Evolutionary conservation across 208 protist genomes (phyloP).

Genomic region (Angomonas ambiguus): DNA sequence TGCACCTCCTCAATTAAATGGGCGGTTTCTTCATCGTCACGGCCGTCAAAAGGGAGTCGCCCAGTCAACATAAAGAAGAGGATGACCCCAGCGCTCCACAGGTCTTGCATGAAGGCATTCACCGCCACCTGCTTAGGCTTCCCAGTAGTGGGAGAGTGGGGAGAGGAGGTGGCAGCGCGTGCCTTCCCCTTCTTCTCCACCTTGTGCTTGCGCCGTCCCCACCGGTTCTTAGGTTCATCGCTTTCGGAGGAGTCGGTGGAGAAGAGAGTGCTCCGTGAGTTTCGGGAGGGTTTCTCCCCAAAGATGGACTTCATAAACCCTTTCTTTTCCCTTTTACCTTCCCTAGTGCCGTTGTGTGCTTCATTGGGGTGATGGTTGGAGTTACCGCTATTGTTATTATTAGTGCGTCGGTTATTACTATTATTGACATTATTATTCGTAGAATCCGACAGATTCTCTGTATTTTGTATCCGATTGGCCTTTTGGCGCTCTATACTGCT

Average conservation of each 20-base stretch:
- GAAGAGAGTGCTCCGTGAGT: constrained; percentile 3
- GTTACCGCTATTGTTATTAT: background rate
- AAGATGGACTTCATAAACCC: constrained; percentile 9
- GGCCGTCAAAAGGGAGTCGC: constrained; percentile 94
- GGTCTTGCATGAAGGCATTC: constrained; percentile 83
- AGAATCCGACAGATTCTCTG: background rate
- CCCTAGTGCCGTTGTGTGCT: background rate
- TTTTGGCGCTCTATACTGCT: constrained; percentile 2
- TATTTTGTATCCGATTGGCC: background rate
- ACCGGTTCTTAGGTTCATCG: background rate
- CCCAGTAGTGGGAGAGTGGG: background rate
- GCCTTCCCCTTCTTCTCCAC: constrained; percentile 1
- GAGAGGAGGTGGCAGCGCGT: background rate
- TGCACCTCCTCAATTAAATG: constrained; percentile 69
- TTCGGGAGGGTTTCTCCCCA: background rate
- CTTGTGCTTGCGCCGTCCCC: background rate
- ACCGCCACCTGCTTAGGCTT: constrained; percentile 32
- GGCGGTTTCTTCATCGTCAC: constrained; percentile 92
- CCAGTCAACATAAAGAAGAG: constrained; percentile 95
- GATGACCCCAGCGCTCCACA: constrained; percentile 90
- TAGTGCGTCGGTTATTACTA: constrained; percentile 1
- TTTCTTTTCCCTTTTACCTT: constrained; percentile 14
- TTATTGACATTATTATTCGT: constrained; percentile 3
- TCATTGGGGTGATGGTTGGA: background rate
- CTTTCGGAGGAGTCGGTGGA: background rate